Evolutionary conservation across 1,284 basidiomycete genomes (phyloP), one percentile per base, ranked within the genome.

Genomic region (Ustilago vetiveriae): DNA sequence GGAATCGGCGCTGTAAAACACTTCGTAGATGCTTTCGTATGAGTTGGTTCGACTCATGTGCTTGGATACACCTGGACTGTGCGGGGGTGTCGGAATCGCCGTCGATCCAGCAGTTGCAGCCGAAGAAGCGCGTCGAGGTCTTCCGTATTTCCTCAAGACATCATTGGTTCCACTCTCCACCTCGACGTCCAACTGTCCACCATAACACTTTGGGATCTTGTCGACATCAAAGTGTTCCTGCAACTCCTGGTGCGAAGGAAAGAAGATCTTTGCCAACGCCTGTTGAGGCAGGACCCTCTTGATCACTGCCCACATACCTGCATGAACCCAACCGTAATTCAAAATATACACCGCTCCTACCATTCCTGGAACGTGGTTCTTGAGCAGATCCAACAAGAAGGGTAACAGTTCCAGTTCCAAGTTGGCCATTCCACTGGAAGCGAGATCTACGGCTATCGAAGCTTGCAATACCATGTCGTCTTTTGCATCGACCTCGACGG

Each of bases 321-420:
- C 86, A 81, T 92, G 89, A 16, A 88, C 83, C 91, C 91, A 94
- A 9, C 89, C 89, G 77, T 90, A 91, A 82, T 93, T 92, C 32
- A 92, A 84, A 45, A 92, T 83, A 76, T 90, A 90, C 24, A 90
- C 90, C 87, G 80, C 51, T 51, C 75, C 78, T 3, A 79, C 72
- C 51, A 77, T 71, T 17, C 79, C 77, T 0, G 80, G 80, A 23
- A 74, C 76, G 41, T 81, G 79, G 33, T 78, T 79, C 53, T 80
- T 80, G 49, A 81, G 63, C 44, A 80, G 41, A 48, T 81, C 80
- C 19, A 78, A 42, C 7, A 80, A 46, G 58, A 80, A 81, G 3
- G 80, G 80, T 6, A 81, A 30, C 17, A 81, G 63, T 51, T 81
- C 80, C 19, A 81, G 54, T 42, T 81, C 80, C 27, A 80, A 55